Evolutionary conservation across 257 asterid species (phyloP).

Genomic region (Ocimum tenuiflorum): DNA sequence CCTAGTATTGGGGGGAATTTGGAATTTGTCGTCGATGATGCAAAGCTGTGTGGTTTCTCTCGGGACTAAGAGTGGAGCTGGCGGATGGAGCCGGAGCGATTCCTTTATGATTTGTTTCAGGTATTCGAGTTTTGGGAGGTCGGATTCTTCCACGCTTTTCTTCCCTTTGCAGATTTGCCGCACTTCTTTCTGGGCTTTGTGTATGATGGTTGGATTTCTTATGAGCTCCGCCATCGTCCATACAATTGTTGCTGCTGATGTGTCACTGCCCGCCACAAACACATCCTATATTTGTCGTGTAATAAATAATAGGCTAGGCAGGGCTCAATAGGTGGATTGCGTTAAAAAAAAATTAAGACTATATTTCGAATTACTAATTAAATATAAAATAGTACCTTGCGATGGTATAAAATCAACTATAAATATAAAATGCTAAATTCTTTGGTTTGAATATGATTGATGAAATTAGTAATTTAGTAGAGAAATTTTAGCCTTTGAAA

Average conservation of each 20-base stretch:
- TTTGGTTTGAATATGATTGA: too few species aligned
- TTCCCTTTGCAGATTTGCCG: conserved; percentile 15
- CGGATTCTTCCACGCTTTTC: conserved; percentile 10
- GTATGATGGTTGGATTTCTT: conserved; percentile 14
- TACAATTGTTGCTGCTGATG: conserved; percentile 28
- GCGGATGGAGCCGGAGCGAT: conserved; percentile 30
- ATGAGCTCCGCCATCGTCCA: conserved; percentile 42
- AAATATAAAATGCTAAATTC: too few species aligned
- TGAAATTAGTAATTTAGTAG: too few species aligned
- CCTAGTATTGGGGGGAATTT: conserved; percentile 31
- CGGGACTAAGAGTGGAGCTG: conserved; percentile 29
- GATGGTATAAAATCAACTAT: too few species aligned
- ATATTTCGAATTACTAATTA: too few species aligned
- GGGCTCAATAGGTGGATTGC: too few species aligned
- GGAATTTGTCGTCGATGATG: conserved; percentile 17
- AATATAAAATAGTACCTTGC: too few species aligned
- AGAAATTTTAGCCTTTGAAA: too few species aligned
- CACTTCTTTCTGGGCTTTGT: conserved; percentile 26
- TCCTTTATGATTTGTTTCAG: conserved; percentile 30
- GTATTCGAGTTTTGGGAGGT: conserved; percentile 28
- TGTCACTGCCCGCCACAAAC: conserved; percentile 31
- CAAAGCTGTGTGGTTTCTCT: conserved; percentile 24
- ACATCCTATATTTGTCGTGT: conserved; percentile 30
- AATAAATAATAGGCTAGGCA: too few species aligned
- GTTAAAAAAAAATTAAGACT: too few species aligned